Evolutionary conservation across 352 stramenopile genomes (phyloP).

Genomic region (Aphanomyces invadans): DNA sequence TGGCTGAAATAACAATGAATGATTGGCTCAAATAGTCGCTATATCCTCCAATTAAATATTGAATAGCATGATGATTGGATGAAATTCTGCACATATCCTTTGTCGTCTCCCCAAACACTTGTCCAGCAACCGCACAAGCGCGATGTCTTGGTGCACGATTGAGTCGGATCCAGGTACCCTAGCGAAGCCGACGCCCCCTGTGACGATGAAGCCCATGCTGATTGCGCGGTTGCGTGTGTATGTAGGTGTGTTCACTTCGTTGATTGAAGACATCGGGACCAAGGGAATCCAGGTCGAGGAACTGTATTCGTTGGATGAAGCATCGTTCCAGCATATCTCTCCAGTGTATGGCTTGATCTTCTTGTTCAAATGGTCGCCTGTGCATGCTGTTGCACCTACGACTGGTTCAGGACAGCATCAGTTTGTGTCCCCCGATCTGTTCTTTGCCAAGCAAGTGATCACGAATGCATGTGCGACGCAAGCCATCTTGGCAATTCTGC

Average conservation of each 20-base stretch:
- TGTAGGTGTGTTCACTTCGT: constrained; percentile 77
- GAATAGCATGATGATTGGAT: not conserved
- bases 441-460: constrained; percentile 96
- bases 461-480: constrained; percentile 95
- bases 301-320: constrained; percentile 89
- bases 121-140: not conserved
- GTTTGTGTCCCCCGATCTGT: constrained; percentile 46
- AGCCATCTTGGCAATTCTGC: constrained; percentile 92
- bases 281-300: constrained; percentile 90
- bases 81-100: not conserved
- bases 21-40: not conserved
- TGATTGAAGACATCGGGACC: constrained; percentile 94
- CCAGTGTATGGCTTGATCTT: constrained; percentile 92
- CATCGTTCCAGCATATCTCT: constrained; percentile 55
- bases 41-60: not conserved
- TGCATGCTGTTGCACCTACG: constrained; percentile 35
- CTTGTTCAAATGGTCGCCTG: constrained; percentile 91
- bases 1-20: too few species aligned
- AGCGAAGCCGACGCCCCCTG: too few species aligned
- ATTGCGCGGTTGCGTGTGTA: not conserved
- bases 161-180: constrained; percentile 64
- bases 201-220: not conserved
- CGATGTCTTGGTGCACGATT: constrained; percentile 36
- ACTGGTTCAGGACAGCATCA: constrained; percentile 26
- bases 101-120: not conserved